Evolutionary conservation across 441 rosid species (phyloP).

Genomic region (Adansonia rubrostipa): DNA sequence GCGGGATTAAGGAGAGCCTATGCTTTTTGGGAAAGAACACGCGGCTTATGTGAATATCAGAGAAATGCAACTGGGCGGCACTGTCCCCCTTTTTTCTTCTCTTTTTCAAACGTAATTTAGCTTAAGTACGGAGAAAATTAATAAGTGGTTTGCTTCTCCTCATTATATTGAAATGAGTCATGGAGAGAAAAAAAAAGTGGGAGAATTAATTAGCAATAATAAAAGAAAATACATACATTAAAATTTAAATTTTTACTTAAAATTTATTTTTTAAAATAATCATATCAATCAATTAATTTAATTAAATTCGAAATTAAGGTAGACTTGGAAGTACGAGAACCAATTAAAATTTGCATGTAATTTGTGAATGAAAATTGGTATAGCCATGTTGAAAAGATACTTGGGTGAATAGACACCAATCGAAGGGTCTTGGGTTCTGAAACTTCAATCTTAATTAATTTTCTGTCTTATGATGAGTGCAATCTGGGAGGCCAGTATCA

Average conservation of each 20-base stretch:
- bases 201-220: too few species aligned
- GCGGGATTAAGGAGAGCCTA: background rate
- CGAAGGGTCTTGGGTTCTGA: constrained; percentile 18
- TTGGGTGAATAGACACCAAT: constrained; percentile 34
- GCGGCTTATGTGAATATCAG: constrained; percentile 29
- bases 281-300: too few species aligned
- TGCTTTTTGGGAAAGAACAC: constrained; percentile 25
- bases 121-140: background rate
- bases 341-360: constrained; percentile 34
- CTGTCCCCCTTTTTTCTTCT: too few species aligned
- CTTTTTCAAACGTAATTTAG: constrained; percentile 12
- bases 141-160: constrained; percentile 1
- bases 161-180: constrained; percentile 12
- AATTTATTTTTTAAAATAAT: too few species aligned
- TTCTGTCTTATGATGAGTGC: background rate
- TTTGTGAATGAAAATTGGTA: constrained; percentile 14
- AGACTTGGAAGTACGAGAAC: constrained; percentile 61
- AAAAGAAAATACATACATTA: too few species aligned
- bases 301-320: background rate
- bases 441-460: background rate
- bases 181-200: constrained; percentile 6
- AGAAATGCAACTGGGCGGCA: background rate
- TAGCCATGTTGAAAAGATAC: constrained; percentile 3
- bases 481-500: constrained; percentile 38
- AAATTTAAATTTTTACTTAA: too few species aligned